Conservation (phyloP, 768 basidiomycete species). For the Lyophyllum semitale region DNA sequence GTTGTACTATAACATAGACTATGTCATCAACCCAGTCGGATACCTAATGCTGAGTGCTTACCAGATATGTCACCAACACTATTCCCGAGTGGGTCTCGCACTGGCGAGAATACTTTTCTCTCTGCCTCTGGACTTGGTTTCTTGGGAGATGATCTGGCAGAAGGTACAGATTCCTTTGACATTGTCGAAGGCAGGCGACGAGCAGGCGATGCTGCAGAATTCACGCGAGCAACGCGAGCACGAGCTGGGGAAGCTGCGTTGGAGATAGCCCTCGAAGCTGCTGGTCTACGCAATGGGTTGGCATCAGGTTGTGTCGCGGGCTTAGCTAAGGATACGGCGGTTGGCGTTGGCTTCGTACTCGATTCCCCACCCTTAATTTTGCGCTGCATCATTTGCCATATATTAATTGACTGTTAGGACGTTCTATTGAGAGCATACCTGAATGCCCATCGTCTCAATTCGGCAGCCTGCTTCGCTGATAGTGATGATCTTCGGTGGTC, state of each 20-base stretch:
- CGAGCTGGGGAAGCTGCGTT: constrained; percentile 25
- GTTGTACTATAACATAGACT: constrained; percentile 18
- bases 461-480: constrained; percentile 49
- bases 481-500: constrained; percentile 54
- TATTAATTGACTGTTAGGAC: not conserved
- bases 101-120: constrained; percentile 40
- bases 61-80: constrained; percentile 30
- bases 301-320: constrained; percentile 6
- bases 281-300: constrained; percentile 9
- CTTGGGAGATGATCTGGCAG: constrained; percentile 8
- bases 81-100: constrained; percentile 41
- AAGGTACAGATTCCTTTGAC: constrained; percentile 16
- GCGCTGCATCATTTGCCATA: constrained; percentile 15
- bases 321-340: constrained; percentile 15
- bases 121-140: constrained; percentile 9
- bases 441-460: constrained; percentile 57
- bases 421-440: constrained; percentile 39
- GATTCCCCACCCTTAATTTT: constrained; percentile 17
- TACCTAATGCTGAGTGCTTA: constrained; percentile 13
- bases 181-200: constrained; percentile 23
- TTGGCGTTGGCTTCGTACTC: constrained; percentile 17
- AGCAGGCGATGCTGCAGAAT: constrained; percentile 19
- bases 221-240: constrained; percentile 14
- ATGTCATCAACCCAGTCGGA: not conserved
- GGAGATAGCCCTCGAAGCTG: constrained; percentile 15